These are phyloP conservation scores for Ascodesmis nigricans DNA, from an alignment of 495 filamentous ascomycete species.

Conservation along the genomic window DNA sequence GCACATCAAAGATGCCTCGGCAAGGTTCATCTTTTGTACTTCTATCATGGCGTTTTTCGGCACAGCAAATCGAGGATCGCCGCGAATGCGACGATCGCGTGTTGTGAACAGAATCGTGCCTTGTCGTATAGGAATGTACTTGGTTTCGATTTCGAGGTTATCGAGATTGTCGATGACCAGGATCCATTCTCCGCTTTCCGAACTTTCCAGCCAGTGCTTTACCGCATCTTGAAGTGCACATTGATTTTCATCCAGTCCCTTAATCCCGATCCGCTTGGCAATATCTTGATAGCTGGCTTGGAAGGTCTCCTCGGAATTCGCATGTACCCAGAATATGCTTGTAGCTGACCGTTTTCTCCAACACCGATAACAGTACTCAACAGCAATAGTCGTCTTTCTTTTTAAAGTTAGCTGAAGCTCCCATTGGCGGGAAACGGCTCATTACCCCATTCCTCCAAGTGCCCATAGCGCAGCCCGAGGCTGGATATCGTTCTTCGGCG, in stretches of 20 bases:
- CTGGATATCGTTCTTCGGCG: background rate
- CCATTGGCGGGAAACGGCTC: background rate
- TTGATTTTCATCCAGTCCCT: no score
- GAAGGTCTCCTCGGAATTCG: constrained; percentile 2
- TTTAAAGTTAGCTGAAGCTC: background rate
- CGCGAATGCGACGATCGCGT: constrained; percentile 4
- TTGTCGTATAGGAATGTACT: constrained; percentile 5
- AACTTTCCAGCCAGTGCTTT: constrained; percentile 5
- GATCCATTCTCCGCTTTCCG: constrained; percentile 17
- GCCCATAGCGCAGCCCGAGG: constrained; percentile 6
- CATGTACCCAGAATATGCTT: constrained; percentile 1
- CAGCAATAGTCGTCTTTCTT: constrained; percentile 4
- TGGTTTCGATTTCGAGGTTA: constrained; percentile 14
- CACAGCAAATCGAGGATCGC: background rate
- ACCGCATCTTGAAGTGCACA: background rate
- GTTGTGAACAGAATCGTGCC: constrained; percentile 7
- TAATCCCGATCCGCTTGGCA: background rate
- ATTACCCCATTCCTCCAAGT: constrained; percentile 7
- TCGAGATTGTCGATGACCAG: constrained; percentile 25
- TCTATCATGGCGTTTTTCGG: background rate
- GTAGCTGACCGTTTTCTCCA: background rate
- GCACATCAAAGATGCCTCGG: background rate
- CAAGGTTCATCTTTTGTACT: background rate
- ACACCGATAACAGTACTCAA: constrained; percentile 3
- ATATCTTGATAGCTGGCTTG: constrained; percentile 2